Conservation (phyloP, 1,284 basidiomycete genomes). For the Pascua guehoae region DNA sequence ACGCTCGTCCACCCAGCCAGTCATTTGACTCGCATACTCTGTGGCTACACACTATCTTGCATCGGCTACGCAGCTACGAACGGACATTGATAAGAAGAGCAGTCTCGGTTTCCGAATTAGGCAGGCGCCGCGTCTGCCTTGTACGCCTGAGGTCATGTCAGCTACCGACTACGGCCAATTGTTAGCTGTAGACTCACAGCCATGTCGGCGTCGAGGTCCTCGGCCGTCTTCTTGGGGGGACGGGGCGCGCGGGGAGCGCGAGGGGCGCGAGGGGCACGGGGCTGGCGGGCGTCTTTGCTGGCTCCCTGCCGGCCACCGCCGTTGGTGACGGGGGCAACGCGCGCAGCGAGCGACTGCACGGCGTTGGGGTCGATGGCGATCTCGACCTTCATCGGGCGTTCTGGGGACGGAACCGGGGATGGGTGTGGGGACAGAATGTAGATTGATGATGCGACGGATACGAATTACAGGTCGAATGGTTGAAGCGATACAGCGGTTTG, state of each 20-base stretch:
- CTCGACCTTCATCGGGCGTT: conserved; percentile 97
- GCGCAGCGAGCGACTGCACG: conserved; percentile 62
- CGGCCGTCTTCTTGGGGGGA: conserved; percentile 55
- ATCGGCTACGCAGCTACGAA: background rate
- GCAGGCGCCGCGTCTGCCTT: conserved; percentile 26
- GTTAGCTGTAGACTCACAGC: conserved; percentile 56
- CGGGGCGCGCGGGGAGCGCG: conserved; percentile 39
- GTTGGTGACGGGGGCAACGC: conserved; percentile 36
- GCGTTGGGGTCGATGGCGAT: conserved; percentile 85
- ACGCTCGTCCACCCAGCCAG: too few relatives aligned
- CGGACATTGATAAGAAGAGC: background rate
- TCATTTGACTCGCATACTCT: too few relatives aligned
- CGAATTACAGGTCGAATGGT: background rate
- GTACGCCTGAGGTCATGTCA: conserved; percentile 28
- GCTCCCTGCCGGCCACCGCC: conserved; percentile 27
- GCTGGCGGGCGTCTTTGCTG: conserved; percentile 28
- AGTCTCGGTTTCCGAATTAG: background rate
- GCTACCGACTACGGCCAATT: background rate
- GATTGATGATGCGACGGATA: background rate
- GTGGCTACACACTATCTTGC: background rate
- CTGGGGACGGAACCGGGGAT: conserved; percentile 54
- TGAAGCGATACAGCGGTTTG: background rate
- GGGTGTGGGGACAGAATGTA: conserved; percentile 30
- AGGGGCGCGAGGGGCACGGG: conserved; percentile 53
- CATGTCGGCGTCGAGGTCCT: conserved; percentile 63